Evolutionary conservation across 208 protist genomes (phyloP).

Genomic region (Leishmania major): DNA sequence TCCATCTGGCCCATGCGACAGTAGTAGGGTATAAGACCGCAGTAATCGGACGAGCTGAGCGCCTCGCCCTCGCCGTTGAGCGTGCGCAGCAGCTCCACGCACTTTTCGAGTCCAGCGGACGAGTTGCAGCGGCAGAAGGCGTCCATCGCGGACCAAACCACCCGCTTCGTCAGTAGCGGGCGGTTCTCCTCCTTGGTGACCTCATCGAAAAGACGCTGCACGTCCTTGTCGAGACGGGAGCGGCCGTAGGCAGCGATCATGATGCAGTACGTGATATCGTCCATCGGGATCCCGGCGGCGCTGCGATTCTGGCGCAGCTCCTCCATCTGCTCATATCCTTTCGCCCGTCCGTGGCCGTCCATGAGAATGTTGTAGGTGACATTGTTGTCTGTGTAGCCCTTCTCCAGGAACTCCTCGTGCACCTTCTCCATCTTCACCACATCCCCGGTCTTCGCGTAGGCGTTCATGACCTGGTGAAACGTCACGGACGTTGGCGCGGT

Average conservation of each 20-base stretch:
- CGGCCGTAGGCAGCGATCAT: constrained; percentile 77
- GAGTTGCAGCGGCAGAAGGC: constrained; percentile 85
- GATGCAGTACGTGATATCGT: constrained; percentile 87
- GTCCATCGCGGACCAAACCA: constrained; percentile 78
- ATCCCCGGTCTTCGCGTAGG: constrained; percentile 86
- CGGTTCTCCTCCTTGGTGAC: constrained; percentile 30
- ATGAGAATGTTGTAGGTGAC: constrained; percentile 90
- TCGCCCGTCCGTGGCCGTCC: constrained; percentile 80
- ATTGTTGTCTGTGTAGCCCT: constrained; percentile 75
- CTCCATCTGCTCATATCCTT: constrained; percentile 76
- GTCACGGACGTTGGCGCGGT: constrained; percentile 88
- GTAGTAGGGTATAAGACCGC: constrained; percentile 81
- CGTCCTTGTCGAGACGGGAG: constrained; percentile 60
- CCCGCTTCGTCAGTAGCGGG: constrained; percentile 52
- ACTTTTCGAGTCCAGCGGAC: constrained; percentile 53
- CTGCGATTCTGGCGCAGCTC: constrained; percentile 63
- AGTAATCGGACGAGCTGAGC: constrained; percentile 44
- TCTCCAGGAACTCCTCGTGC: constrained; percentile 59
- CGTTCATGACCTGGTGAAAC: constrained; percentile 89
- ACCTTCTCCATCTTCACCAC: constrained; percentile 86
- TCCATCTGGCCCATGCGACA: constrained; percentile 82
- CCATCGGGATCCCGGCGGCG: constrained; percentile 56
- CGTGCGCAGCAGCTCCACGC: constrained; percentile 44
- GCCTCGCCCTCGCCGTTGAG: background rate
- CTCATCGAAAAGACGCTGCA: constrained; percentile 66